Conservation (phyloP, 352 stramenopile genomes). For the Globisporangium middletonii region DNA sequence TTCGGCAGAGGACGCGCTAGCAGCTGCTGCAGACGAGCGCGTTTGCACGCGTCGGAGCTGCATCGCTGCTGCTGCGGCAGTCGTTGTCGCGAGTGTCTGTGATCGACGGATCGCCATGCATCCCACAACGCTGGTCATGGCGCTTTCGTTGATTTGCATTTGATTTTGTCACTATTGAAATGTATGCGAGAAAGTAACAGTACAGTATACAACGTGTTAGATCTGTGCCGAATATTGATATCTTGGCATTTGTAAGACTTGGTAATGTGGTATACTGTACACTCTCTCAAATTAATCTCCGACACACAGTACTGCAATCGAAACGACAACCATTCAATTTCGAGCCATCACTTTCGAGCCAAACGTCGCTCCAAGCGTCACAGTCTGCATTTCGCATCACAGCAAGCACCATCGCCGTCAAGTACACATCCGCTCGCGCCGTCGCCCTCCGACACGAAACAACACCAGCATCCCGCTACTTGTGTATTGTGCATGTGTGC, state of each 20-base stretch:
- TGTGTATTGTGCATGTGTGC: conserved; percentile 1
- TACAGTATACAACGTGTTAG: too few species aligned
- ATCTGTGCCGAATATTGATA: too few species aligned
- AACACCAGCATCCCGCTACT: neutral
- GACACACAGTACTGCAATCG: too few species aligned
- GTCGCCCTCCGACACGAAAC: too few species aligned
- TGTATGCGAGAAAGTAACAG: neutral
- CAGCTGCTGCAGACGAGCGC: neutral
- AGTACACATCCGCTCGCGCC: too few species aligned
- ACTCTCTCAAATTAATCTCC: too few species aligned
- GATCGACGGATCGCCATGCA: neutral
- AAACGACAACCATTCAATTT: neutral
- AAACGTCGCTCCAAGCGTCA: neutral
- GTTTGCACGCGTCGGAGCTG: conserved; percentile 11
- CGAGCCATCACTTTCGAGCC: neutral
- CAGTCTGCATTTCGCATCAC: neutral
- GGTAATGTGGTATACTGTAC: too few species aligned
- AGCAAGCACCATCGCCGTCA: neutral
- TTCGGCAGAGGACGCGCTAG: neutral
- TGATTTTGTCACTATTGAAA: neutral
- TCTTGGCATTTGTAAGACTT: too few species aligned
- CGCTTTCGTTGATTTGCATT: neutral
- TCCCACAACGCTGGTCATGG: neutral
- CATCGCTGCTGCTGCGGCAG: conserved; percentile 2
- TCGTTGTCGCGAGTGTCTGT: neutral